Evolutionary conservation across 805 yeast species (phyloP).

Genomic region (Grigorovia humatica): DNA sequence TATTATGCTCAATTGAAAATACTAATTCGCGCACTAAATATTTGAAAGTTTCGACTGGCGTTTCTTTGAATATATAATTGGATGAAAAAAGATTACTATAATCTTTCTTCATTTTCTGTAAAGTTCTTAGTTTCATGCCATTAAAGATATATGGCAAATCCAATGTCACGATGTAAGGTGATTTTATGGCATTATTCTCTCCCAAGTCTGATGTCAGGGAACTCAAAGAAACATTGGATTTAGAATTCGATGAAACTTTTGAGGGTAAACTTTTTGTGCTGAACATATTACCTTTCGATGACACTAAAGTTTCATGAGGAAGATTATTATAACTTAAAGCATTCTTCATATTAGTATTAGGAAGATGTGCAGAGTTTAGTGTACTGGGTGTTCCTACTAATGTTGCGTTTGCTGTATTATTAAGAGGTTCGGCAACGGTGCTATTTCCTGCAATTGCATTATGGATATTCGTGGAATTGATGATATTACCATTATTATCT

Average conservation of each 20-base stretch:
- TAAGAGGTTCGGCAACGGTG: neutral
- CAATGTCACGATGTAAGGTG: slow-evolving; percentile 21
- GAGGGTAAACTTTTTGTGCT: slow-evolving; percentile 12
- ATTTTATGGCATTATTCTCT: neutral
- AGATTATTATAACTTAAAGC: neutral
- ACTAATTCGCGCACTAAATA: slow-evolving; percentile 26
- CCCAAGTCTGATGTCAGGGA: slow-evolving; percentile 9
- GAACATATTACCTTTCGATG: slow-evolving; percentile 4
- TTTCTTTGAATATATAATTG: slow-evolving; percentile 15
- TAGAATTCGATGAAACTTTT: slow-evolving; percentile 4
- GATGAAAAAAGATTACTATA: slow-evolving; percentile 3
- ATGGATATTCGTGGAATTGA: neutral
- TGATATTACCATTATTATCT: neutral
- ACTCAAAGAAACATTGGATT: slow-evolving; percentile 7
- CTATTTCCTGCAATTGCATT: slow-evolving; percentile 7
- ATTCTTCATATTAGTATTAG: neutral
- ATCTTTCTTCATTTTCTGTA: slow-evolving; percentile 7
- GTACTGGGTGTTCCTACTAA: slow-evolving; percentile 3
- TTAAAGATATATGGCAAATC: slow-evolving; percentile 25
- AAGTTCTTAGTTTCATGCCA: slow-evolving; percentile 18
- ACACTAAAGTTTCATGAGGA: neutral
- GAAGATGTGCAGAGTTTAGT: neutral
- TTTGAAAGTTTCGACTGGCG: slow-evolving; percentile 26
- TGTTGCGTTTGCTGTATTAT: neutral
- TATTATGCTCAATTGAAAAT: slow-evolving; percentile 21